Conservation (phyloP, 1,284 basidiomycete species). For the Gyrodon tennesseensis region DNA sequence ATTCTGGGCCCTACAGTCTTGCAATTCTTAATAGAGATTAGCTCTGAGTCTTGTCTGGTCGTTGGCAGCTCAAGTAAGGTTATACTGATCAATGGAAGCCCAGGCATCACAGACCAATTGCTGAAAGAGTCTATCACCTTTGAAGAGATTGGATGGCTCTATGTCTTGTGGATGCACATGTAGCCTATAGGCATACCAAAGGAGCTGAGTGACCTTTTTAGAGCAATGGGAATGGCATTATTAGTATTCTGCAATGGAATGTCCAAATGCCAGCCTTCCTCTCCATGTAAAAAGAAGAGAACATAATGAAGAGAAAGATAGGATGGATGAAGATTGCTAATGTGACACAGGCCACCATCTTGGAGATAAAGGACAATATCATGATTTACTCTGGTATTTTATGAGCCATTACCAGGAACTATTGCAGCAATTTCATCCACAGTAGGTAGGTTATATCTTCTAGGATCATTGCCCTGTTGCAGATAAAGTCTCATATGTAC, state of each 20-base stretch:
- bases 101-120: constrained; percentile 47
- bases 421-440: too few species aligned
- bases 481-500: neutral
- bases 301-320: constrained; percentile 48
- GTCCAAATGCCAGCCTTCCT: constrained; percentile 47
- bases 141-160: constrained; percentile 40
- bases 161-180: neutral
- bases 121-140: constrained; percentile 47
- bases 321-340: constrained; percentile 44
- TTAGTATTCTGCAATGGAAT: constrained; percentile 26
- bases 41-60: constrained; percentile 48
- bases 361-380: too few species aligned
- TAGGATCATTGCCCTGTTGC: too few species aligned
- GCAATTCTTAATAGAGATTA: constrained; percentile 28
- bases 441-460: too few species aligned
- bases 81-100: constrained; percentile 43
- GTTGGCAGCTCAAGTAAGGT: constrained; percentile 36
- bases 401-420: too few species aligned
- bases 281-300: constrained; percentile 46
- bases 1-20: constrained; percentile 14
- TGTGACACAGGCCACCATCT: constrained; percentile 35
- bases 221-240: neutral
- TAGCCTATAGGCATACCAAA: constrained; percentile 27
- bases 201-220: constrained; percentile 29
- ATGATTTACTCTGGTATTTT: too few species aligned